Evolutionary conservation across 805 yeast species (phyloP), one percentile per base, ranked within the genome.

Genomic region (Myxozyma vanderwaltii): DNA sequence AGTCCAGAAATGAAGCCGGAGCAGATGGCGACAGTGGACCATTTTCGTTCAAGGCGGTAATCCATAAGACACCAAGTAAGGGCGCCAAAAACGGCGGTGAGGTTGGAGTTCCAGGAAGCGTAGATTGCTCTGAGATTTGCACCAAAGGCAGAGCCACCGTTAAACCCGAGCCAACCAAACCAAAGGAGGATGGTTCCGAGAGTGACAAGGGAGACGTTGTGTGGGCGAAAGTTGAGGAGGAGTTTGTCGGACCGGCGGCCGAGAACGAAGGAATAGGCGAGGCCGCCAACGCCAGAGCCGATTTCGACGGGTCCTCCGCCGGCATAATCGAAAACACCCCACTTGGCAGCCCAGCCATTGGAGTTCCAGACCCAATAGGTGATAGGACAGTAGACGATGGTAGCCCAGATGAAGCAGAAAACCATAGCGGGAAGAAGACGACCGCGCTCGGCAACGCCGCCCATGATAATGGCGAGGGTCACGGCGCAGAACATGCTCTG

Each of bases 291-390:
- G 61, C 98, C 98, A 24, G 95, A 86, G 31, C 89, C 80, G 57
- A 94, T 89, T 73, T 92, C 98, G 27, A 92, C 97, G 0, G 97
- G 96, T 0, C 97, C 97, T 57, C 98, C 98, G 31, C 99, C 99
- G 24, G 99, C 99, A 73, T 89, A 92, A 72, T 92, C 99, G 52
- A 92, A 78, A 1, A 86, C 98, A 4, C 96, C 97, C 85, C 96
- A 92, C 67, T 84, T 79, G 66, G 80, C 81, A 38, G 96, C 96
- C 98, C 98, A 92, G 40, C 99, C 98, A 47, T 85, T 86, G 0
- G 88, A 71, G 57, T 90, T 87, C 98, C 98, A 92, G 56, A 89
- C 84, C 97, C 98, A 91, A 75, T 85, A 89, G 4, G 92, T 92
- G n/a, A 92, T 81, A 0, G 98, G 98, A 71, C 95, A 88, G 75